phyloP scores from a whole-genome alignment of 768 basidiomycete species.

The Favolaschia claudopus region DNA sequence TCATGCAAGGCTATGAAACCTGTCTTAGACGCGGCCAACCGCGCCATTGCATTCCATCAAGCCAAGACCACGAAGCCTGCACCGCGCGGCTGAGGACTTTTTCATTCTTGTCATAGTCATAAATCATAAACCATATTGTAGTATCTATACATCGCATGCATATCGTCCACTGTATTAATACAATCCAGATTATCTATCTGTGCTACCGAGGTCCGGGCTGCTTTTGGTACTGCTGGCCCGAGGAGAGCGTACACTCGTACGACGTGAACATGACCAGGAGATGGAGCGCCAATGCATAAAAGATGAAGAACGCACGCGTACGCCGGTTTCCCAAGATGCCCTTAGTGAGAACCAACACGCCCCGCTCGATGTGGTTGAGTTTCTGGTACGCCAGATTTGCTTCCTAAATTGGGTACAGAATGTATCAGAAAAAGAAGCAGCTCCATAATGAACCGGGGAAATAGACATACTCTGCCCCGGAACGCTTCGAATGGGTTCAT shows the following conservation, averaged over 20 bases:
- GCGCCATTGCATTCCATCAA: conserved; percentile 69
- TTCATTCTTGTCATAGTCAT: conserved; percentile 2
- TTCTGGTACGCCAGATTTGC: conserved; percentile 92
- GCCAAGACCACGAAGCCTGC: conserved; percentile 41
- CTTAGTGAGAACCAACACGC: conserved; percentile 84
- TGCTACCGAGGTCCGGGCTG: conserved; percentile 56
- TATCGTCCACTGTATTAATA: conserved; percentile 36
- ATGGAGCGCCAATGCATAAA: conserved; percentile 85
- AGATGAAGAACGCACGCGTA: conserved; percentile 87
- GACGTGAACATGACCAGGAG: conserved; percentile 81
- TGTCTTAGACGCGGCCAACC: conserved; percentile 73
- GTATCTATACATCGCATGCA: conserved; percentile 22
- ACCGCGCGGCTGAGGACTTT: conserved; percentile 30
- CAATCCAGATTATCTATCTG: conserved; percentile 27
- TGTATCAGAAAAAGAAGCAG: conserved; percentile 4
- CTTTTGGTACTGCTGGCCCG: conserved; percentile 56
- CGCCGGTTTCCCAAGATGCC: conserved; percentile 89
- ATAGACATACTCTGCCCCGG: conserved; percentile 81
- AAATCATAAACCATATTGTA: conserved; percentile 21
- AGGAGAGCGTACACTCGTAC: conserved; percentile 72
- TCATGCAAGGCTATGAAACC: conserved; percentile 75
- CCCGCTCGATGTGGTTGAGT: conserved; percentile 90
- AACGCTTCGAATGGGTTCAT: conserved; percentile 99
- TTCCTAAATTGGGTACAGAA: conserved; percentile 62
- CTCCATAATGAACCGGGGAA: not conserved